Evolutionary conservation across 495 filamentous ascomycete species (phyloP), one percentile per base, ranked within the genome.

Genomic region (Trichocladium antarcticum): DNA sequence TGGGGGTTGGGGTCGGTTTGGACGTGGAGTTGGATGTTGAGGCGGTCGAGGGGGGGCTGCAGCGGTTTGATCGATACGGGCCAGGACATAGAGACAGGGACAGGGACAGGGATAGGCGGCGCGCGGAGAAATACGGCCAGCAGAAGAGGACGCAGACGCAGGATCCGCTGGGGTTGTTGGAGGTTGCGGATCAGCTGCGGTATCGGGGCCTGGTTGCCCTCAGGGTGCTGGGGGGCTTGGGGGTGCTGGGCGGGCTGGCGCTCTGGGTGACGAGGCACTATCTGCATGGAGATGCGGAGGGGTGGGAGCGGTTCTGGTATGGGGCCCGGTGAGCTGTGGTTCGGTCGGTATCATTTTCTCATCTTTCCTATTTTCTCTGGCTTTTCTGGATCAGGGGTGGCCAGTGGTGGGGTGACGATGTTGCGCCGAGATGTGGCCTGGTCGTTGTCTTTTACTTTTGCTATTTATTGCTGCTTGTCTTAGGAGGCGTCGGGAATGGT

Each of bases 81-180:
- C n/a, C 16, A 9, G 36, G 17, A 12, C 11, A 27, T 16, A 21
- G 48, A 20, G 16, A 11, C 35, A 41, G 28, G 17, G 16, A 17
- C 21, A n/a, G 6, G 42, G 24, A 10, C 24, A 27, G 28, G 14
- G 20, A 5, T 6, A 21, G 16, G 9, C n/a, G 43, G 15, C 14
- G 37, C 1, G 22, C 37, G 20, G 11, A 22, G 11, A 37, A 44
- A 32, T 14, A 48, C 10, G 5, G 27, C 10, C 27, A n/a, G n/a
- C n/a, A n/a, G n/a, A n/a, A n/a, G n/a, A n/a, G n/a, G 22, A 32
- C 5, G 31, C 31, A 28, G 14, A 60, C 72, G 45, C 58, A 83
- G 46, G 88, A 95, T 62, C 88, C 89, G 6, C 69, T 94, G 0
- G 87, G 87, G 3, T 56, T 94, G 19, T 69, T 89, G 49, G 72